These are phyloP conservation scores for Xylariaceae sp. DNA, from an alignment of 2,329 filamentous ascomycete genomes.

Conservation along the genomic window DNA sequence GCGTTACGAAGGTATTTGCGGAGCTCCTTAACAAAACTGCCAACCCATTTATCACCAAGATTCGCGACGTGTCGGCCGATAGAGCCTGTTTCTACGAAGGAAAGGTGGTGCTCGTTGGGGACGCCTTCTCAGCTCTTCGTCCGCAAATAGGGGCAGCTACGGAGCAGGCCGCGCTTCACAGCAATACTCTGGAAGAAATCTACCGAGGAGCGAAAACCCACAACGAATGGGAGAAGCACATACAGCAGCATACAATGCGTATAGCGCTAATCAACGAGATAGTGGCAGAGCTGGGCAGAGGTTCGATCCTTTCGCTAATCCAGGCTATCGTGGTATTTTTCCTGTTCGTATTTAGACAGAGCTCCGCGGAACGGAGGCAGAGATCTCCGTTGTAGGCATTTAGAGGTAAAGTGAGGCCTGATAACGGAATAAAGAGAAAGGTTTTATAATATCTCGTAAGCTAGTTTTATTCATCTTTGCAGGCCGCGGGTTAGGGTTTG, in stretches of 20 bases:
- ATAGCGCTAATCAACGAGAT: conserved; percentile 11
- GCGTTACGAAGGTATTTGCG: conserved; percentile 31
- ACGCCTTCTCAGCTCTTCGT: conserved; percentile 37
- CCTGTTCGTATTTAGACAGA: background rate
- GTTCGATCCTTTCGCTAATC: conserved; percentile 6
- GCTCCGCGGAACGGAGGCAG: too few relatives aligned
- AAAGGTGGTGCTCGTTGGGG: conserved; percentile 36
- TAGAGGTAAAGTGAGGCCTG: too few relatives aligned
- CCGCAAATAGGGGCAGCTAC: conserved; percentile 39
- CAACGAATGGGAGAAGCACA: conserved; percentile 26
- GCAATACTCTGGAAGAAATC: conserved; percentile 30
- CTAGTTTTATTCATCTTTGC: too few relatives aligned
- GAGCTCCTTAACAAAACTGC: conserved; percentile 32
- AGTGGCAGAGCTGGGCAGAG: conserved; percentile 8
- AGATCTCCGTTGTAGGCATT: too few relatives aligned
- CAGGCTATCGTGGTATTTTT: conserved; percentile 1
- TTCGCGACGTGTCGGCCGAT: conserved; percentile 33
- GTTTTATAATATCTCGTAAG: too few relatives aligned
- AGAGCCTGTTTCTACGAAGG: conserved; percentile 31
- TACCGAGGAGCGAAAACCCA: conserved; percentile 28
- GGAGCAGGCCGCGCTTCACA: conserved; percentile 38
- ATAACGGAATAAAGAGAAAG: too few relatives aligned
- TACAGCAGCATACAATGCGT: conserved; percentile 3
- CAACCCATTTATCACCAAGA: conserved; percentile 36
- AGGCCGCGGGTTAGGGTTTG: too few relatives aligned